These are phyloP conservation scores for Boletus sp. DNA, from an alignment of 768 basidiomycete genomes.

Conservation along the genomic window DNA sequence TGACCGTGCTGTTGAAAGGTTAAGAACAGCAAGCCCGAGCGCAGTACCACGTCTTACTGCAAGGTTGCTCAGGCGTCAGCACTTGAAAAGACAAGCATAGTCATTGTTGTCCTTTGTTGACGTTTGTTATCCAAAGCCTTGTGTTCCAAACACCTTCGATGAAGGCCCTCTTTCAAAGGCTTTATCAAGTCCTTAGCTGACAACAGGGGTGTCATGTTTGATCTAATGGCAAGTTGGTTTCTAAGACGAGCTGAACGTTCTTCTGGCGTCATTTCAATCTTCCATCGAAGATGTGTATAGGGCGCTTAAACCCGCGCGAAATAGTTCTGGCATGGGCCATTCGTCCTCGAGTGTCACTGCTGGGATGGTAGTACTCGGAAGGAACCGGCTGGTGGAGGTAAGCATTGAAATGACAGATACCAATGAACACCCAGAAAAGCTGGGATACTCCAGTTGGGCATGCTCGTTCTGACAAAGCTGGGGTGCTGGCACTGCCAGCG, in stretches of 20 bases:
- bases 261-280: not conserved
- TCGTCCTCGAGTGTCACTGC: not conserved
- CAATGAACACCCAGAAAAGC: not conserved
- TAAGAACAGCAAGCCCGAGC: constrained; percentile 15
- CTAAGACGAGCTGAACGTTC: not conserved
- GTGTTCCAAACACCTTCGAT: constrained; percentile 17
- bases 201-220: not conserved
- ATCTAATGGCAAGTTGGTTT: not conserved
- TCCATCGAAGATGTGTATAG: not conserved
- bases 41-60: constrained; percentile 10
- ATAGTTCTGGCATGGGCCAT: no score
- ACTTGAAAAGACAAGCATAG: constrained; percentile 20
- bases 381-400: not conserved
- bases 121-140: constrained; percentile 24
- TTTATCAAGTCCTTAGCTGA: no score
- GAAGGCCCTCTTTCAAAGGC: no score
- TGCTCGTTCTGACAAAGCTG: no score
- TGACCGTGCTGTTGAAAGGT: constrained; percentile 27
- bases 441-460: no score
- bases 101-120: constrained; percentile 30
- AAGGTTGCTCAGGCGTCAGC: constrained; percentile 16
- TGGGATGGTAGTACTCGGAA: no score
- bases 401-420: not conserved
- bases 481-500: no score
- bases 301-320: not conserved